These are phyloP conservation scores for Diversispora epigaea DNA, from an alignment of 192 early-diverging fungal species.

Conservation along the genomic window DNA sequence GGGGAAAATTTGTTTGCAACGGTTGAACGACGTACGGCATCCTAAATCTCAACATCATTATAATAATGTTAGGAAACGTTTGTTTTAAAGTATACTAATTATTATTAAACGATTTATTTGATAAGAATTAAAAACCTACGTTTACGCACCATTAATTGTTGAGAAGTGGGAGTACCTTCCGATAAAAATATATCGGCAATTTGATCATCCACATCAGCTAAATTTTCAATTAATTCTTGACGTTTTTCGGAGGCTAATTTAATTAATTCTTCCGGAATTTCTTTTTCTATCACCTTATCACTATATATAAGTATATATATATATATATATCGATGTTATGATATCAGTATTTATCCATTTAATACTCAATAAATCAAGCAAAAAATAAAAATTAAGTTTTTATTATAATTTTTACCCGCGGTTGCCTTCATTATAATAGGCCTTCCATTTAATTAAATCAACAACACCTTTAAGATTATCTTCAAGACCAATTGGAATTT, in stretches of 20 bases:
- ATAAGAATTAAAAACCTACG: background rate
- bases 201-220: slow-evolving; percentile 82
- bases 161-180: slow-evolving; percentile 66
- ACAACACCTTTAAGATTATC: slow-evolving; percentile 86
- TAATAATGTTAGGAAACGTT: background rate
- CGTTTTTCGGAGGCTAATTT: slow-evolving; percentile 65
- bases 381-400: slow-evolving; percentile 5
- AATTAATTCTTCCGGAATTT: slow-evolving; percentile 66
- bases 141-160: slow-evolving; percentile 58
- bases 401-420: slow-evolving; percentile 62
- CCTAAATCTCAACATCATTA: slow-evolving; percentile 32
- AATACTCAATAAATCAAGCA: background rate
- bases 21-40: slow-evolving; percentile 77
- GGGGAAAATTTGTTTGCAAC: slow-evolving; percentile 79
- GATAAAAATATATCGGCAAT: slow-evolving; percentile 81
- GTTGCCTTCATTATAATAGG: slow-evolving; percentile 85
- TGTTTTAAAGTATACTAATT: background rate
- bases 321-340: background rate
- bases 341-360: no score
- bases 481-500: slow-evolving; percentile 87
- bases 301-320: slow-evolving; percentile 43
- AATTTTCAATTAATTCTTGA: slow-evolving; percentile 70
- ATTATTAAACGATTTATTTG: background rate
- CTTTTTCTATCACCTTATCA: slow-evolving; percentile 69
- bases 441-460: slow-evolving; percentile 84